A percentile compares a stretch with the other conserved stretches of the same genome.
phyloP scores from a whole-genome alignment of 2,329 filamentous ascomycete genomes.

The Lachnellula subtilissima region DNA sequence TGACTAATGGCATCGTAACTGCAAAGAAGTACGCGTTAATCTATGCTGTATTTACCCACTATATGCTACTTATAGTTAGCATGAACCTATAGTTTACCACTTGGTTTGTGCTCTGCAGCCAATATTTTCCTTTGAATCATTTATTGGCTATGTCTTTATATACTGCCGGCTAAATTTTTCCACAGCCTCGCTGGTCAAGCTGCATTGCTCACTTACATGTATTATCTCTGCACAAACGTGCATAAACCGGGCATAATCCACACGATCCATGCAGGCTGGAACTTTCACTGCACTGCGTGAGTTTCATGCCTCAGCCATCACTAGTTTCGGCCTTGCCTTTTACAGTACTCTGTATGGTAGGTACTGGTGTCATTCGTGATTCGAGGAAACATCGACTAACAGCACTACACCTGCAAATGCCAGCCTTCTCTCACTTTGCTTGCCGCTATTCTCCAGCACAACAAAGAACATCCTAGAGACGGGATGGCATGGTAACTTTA shows the following conservation, averaged over 20 bases:
- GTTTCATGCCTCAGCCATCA: not conserved
- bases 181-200: constrained; percentile 28
- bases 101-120: not conserved
- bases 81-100: not conserved
- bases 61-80: not conserved
- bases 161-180: not conserved
- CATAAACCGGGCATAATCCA: constrained; percentile 13
- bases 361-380: too few species aligned
- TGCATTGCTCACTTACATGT: constrained; percentile 15
- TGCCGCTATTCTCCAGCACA: constrained; percentile 1
- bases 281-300: not conserved
- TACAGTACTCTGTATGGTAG: too few species aligned
- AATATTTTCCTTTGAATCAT: not conserved
- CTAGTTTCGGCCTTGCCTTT: not conserved
- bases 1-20: too few species aligned
- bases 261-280: constrained; percentile 4
- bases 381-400: not conserved
- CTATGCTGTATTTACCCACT: not conserved
- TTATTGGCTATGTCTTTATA: not conserved
- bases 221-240: constrained; percentile 14
- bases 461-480: constrained; percentile 5
- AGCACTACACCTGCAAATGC: not conserved
- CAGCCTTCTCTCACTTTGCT: not conserved
- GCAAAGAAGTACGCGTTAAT: too few species aligned
- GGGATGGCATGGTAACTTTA: not conserved